A percentile compares a stretch with the other conserved stretches of the same genome.
These are phyloP conservation scores for Aspergillus sp. DNA, from an alignment of 2,329 filamentous ascomycete species.

Conservation along the genomic window DNA sequence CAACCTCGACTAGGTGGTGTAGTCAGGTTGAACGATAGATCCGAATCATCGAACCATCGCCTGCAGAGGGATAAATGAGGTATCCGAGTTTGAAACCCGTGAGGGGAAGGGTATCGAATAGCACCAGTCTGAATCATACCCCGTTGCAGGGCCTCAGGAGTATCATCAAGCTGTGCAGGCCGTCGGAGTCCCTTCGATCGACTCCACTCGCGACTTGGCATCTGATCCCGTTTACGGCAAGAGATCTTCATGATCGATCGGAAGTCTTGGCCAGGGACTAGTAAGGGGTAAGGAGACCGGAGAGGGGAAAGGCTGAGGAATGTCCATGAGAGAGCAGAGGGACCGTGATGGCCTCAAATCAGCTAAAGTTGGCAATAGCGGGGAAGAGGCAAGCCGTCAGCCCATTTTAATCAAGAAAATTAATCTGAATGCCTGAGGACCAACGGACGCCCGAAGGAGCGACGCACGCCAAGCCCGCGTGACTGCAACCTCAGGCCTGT, in stretches of 20 bases:
- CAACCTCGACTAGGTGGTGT: background rate
- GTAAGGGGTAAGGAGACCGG: background rate
- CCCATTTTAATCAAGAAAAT: background rate
- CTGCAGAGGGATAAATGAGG: background rate
- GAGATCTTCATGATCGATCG: background rate
- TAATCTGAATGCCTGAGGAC: background rate
- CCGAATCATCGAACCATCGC: background rate
- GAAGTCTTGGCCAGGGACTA: background rate
- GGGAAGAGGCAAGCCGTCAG: background rate
- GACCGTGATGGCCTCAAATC: background rate
- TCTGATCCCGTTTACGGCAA: background rate
- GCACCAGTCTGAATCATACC: background rate
- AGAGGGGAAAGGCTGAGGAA: background rate
- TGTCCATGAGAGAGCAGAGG: too few species aligned
- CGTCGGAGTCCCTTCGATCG: background rate
- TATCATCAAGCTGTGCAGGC: background rate
- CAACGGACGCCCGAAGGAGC: slow-evolving; percentile 1
- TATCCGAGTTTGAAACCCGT: too few species aligned
- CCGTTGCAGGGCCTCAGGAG: background rate
- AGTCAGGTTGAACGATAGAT: background rate
- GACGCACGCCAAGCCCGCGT: slow-evolving; percentile 4
- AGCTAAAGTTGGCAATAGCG: background rate
- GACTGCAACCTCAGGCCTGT: slow-evolving; percentile 3
- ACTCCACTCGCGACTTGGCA: background rate
- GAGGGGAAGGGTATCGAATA: background rate